A percentile compares a stretch with the other conserved stretches of the same genome.
These are phyloP conservation scores for Candida sp. DNA, from an alignment of 1,139 yeast species.

Conservation along the genomic window DNA sequence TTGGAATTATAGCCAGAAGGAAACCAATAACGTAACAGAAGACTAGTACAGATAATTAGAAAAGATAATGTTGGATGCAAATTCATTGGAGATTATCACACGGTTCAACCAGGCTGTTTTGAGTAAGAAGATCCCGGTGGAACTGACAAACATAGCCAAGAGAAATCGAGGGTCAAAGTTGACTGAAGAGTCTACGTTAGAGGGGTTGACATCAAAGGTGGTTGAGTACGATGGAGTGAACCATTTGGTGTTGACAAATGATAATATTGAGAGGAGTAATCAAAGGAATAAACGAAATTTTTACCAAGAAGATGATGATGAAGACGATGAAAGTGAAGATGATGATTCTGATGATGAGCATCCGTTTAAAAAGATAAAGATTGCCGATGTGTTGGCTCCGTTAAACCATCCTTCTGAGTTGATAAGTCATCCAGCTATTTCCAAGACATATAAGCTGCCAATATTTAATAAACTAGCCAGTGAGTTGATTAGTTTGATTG, in stretches of 20 bases:
- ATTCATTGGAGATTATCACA: constrained; percentile 37
- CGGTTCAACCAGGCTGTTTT: constrained; percentile 38
- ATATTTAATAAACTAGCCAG: constrained; percentile 55
- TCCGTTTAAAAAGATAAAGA: constrained; percentile 32
- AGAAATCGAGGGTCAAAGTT: constrained; percentile 39
- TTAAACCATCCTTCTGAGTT: constrained; percentile 79
- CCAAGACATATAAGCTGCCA: constrained; percentile 57
- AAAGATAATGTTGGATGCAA: constrained; percentile 32
- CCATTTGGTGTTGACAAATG: constrained; percentile 38
- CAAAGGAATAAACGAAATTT: constrained; percentile 34
- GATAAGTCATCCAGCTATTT: constrained; percentile 65
- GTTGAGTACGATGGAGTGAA: constrained; percentile 43
- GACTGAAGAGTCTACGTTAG: constrained; percentile 13
- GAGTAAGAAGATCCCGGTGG: constrained; percentile 11
- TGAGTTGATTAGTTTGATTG: constrained; percentile 74
- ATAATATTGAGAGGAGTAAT: constrained; percentile 25
- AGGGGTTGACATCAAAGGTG: constrained; percentile 27
- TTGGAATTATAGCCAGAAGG: no score
- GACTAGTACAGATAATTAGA: neutral
- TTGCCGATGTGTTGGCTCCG: constrained; percentile 67
- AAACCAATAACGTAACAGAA: no score
- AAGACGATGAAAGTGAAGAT: constrained; percentile 41
- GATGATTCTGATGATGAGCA: constrained; percentile 22
- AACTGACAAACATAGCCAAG: constrained; percentile 12
- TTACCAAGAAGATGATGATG: constrained; percentile 24